These are phyloP conservation scores for Coniochaeta pulveracea DNA, from an alignment of 2,329 filamentous ascomycete genomes.

Conservation along the genomic window DNA sequence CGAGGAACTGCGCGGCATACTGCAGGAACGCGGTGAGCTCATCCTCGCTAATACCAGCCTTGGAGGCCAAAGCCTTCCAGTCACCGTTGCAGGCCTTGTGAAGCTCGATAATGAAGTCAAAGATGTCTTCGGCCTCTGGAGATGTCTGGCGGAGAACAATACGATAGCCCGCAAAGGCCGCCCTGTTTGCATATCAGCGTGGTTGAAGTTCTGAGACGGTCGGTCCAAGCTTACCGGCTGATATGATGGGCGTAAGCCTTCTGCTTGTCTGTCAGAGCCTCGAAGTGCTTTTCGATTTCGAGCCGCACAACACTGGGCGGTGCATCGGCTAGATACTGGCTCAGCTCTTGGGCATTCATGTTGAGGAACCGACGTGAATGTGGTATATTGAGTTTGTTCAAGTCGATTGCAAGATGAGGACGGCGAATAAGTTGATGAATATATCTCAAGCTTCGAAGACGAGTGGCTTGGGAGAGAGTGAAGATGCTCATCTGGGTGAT, in stretches of 20 bases:
- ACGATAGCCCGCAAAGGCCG: constrained; percentile 65
- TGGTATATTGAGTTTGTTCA: neutral
- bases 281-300: constrained; percentile 88
- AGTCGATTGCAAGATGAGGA: neutral
- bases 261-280: constrained; percentile 61
- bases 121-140: constrained; percentile 71
- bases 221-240: constrained; percentile 47
- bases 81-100: constrained; percentile 56
- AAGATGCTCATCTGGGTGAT: constrained; percentile 1
- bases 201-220: constrained; percentile 1
- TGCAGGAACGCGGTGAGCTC: constrained; percentile 61
- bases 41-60: constrained; percentile 51
- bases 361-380: constrained; percentile 16
- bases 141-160: constrained; percentile 74
- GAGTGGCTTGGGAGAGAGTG: neutral
- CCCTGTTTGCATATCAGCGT: constrained; percentile 31
- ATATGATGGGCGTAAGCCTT: constrained; percentile 90
- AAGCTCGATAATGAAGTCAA: constrained; percentile 66
- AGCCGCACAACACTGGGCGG: constrained; percentile 82
- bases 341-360: constrained; percentile 50
- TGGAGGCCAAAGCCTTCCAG: constrained; percentile 56
- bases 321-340: constrained; percentile 81
- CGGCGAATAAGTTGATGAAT: neutral
- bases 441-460: neutral
- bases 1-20: constrained; percentile 68